phyloP scores from a whole-genome alignment of 1,284 basidiomycete genomes.

The Pisolithus thermaeus region DNA sequence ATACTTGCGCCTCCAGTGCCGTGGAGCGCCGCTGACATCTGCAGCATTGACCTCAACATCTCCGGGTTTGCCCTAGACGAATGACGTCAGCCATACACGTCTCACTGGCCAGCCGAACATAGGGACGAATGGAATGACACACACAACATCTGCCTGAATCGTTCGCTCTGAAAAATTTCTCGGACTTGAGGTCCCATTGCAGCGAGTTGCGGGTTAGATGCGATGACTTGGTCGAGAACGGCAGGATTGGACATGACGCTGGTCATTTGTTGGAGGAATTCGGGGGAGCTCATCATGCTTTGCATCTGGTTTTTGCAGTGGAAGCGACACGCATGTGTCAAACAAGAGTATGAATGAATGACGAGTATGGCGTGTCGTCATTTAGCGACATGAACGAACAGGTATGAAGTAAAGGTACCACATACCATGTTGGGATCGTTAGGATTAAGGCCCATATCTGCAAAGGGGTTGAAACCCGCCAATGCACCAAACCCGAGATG shows the following conservation, averaged over 20 bases:
- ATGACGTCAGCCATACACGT: background rate
- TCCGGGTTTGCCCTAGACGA: constrained; percentile 66
- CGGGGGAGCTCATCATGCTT: constrained; percentile 77
- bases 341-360: background rate
- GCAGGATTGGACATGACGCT: constrained; percentile 73
- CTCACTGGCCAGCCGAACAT: background rate
- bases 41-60: constrained; percentile 74
- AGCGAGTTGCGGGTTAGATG: constrained; percentile 73
- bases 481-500: constrained; percentile 67
- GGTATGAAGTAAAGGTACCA: background rate
- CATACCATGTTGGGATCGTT: constrained; percentile 88
- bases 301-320: constrained; percentile 51
- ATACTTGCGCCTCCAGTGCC: constrained; percentile 32
- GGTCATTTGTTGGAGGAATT: constrained; percentile 75
- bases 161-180: constrained; percentile 73
- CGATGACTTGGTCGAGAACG: constrained; percentile 81
- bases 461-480: constrained; percentile 84
- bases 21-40: constrained; percentile 60
- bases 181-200: constrained; percentile 78
- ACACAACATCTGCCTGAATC: constrained; percentile 82
- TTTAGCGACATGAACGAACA: background rate
- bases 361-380: background rate
- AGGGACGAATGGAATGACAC: constrained; percentile 22
- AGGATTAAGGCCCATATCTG: constrained; percentile 78
- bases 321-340: background rate